phyloP scores from a whole-genome alignment of 306 rosid species.

The Canavalia gladiata region DNA sequence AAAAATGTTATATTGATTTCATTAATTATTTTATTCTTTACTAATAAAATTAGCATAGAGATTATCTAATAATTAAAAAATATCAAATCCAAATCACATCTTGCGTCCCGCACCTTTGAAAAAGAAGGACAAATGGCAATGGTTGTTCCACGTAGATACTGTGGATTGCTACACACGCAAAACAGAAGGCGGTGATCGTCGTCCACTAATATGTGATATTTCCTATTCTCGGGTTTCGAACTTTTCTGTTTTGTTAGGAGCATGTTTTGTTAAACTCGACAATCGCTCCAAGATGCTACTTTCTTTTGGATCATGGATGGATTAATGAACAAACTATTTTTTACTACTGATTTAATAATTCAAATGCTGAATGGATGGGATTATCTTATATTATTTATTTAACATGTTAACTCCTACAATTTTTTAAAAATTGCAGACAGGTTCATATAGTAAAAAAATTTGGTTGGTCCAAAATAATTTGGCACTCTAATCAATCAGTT shows the following conservation, averaged over 20 bases:
- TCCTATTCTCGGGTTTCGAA: neutral
- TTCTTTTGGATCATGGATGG: no score
- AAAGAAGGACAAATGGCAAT: slow-evolving; percentile 18
- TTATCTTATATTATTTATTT: no score
- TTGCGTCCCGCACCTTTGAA: neutral
- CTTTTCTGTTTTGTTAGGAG: neutral
- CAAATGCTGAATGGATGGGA: no score
- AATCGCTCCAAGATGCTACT: no score
- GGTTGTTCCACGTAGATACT: slow-evolving; percentile 23
- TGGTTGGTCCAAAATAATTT: no score
- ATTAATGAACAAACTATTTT: no score
- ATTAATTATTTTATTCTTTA: neutral
- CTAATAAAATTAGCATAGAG: neutral
- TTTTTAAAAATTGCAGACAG: no score
- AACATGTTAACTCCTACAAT: no score
- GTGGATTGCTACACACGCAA: neutral
- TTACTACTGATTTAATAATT: no score
- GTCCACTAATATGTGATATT: slow-evolving; percentile 26
- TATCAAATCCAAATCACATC: slow-evolving; percentile 1
- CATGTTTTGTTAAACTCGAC: neutral
- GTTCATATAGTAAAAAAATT: no score
- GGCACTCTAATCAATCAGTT: no score
- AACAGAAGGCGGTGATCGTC: neutral
- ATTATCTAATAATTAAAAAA: neutral
- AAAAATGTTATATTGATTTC: neutral